phyloP scores from a whole-genome alignment of 345 rosid genomes.

The Erysimum cheiranthoides region DNA sequence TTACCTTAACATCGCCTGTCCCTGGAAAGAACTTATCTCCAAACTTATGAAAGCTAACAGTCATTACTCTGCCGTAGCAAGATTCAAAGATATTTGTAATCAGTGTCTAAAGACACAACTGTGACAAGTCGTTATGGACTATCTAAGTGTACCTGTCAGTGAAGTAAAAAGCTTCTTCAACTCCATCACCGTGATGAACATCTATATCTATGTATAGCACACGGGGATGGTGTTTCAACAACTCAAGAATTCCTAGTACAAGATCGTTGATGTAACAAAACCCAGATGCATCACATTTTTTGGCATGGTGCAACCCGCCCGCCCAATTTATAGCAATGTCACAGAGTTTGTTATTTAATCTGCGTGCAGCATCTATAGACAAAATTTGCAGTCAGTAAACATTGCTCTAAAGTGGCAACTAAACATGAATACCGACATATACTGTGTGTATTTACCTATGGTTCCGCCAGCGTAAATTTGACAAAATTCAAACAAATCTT shows the following conservation, averaged over 20 bases:
- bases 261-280: conserved; percentile 98
- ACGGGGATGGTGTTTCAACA: conserved; percentile 87
- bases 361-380: conserved; percentile 83
- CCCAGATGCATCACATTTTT: conserved; percentile 96
- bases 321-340: conserved; percentile 99
- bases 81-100: conserved; percentile 23
- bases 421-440: not conserved
- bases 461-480: conserved; percentile 99
- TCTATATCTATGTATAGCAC: conserved; percentile 93
- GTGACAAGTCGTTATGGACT: not conserved
- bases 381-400: conserved; percentile 18
- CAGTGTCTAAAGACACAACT: conserved; percentile 3
- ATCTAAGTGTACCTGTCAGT: conserved; percentile 74
- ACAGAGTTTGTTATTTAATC: conserved; percentile 89
- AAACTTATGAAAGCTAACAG: conserved; percentile 96
- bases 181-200: conserved; percentile 99
- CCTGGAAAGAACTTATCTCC: conserved; percentile 99
- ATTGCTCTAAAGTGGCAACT: conserved; percentile 6
- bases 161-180: conserved; percentile 97
- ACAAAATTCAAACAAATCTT: conserved; percentile 93
- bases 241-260: conserved; percentile 94
- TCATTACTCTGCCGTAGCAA: conserved; percentile 84
- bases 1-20: conserved; percentile 98
- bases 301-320: conserved; percentile 98
- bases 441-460: conserved; percentile 60